Evolutionary conservation across 2,329 filamentous ascomycete species (phyloP).

Genomic region (Cytospora paraplurivora): DNA sequence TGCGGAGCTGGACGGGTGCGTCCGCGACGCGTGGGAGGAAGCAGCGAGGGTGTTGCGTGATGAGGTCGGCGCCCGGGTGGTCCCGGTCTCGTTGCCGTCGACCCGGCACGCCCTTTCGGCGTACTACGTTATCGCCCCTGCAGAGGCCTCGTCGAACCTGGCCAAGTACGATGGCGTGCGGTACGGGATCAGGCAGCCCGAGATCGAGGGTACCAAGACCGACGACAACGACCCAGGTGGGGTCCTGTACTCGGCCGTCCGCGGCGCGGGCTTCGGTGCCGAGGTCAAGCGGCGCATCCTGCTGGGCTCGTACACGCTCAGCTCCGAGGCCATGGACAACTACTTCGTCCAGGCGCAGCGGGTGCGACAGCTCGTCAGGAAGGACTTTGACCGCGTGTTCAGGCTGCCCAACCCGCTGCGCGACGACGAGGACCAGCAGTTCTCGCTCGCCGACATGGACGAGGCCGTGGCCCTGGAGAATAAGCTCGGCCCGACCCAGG

Average conservation of each 20-base stretch:
- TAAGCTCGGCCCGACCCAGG: constrained; percentile 61
- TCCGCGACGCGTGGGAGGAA: constrained; percentile 70
- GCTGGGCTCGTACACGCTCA: constrained; percentile 86
- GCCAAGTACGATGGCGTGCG: constrained; percentile 97
- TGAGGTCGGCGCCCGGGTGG: constrained; percentile 67
- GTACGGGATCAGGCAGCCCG: constrained; percentile 49
- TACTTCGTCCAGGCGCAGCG: constrained; percentile 95
- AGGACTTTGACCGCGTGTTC: constrained; percentile 85
- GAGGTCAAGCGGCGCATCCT: constrained; percentile 88
- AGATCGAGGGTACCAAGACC: constrained; percentile 35
- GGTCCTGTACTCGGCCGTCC: constrained; percentile 75
- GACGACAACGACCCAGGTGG: constrained; percentile 56
- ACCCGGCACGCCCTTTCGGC: constrained; percentile 86
- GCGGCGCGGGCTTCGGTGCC: constrained; percentile 73
- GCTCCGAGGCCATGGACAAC: constrained; percentile 88
- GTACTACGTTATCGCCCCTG: constrained; percentile 94
- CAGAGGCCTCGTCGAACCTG: constrained; percentile 93
- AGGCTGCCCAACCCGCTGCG: constrained; percentile 67
- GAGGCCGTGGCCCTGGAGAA: constrained; percentile 54
- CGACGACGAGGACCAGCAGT: constrained; percentile 46
- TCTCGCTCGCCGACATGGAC: constrained; percentile 63
- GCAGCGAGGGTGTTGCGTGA: constrained; percentile 61
- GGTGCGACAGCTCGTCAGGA: constrained; percentile 78
- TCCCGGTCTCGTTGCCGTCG: constrained; percentile 77
- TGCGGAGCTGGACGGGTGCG: constrained; percentile 68